Conservation (phyloP, 2,329 filamentous ascomycete genomes). For the Parascedosporium putredinis region DNA sequence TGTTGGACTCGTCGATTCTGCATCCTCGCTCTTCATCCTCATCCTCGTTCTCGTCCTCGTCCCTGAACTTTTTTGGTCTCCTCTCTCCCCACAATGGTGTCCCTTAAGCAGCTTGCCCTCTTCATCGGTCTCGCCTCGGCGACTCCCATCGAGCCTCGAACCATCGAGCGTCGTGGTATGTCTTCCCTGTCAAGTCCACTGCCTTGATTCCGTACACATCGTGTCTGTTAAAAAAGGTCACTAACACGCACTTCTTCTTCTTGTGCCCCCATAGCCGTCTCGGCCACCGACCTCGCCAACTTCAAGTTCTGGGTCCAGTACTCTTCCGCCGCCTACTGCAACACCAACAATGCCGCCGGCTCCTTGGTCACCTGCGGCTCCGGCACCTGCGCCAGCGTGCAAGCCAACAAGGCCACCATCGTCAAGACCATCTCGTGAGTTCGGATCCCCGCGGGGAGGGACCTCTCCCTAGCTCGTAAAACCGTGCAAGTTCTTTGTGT, state of each 20-base stretch:
- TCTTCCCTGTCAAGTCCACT: neutral
- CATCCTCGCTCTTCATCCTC: neutral
- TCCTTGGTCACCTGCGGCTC: conserved; percentile 30
- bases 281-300: conserved; percentile 22
- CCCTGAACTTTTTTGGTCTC: neutral
- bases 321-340: conserved; percentile 43
- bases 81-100: neutral
- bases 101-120: neutral
- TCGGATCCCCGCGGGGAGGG: too few relatives aligned
- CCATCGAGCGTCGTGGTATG: neutral
- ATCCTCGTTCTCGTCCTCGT: neutral
- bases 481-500: too few relatives aligned
- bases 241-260: neutral
- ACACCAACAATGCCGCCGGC: conserved; percentile 29
- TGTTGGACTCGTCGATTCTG: neutral
- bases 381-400: conserved; percentile 32
- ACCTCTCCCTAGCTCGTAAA: too few relatives aligned
- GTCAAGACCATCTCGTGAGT: conserved; percentile 30
- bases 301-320: conserved; percentile 42
- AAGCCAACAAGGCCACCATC: conserved; percentile 31
- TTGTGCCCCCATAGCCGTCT: conserved; percentile 16
- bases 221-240: neutral
- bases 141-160: neutral
- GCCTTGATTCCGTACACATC: too few relatives aligned
- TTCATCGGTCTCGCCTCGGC: neutral